Base-by-base conservation (phyloP, 805 yeast species). In the Yamadazyma insecticola region DNA sequence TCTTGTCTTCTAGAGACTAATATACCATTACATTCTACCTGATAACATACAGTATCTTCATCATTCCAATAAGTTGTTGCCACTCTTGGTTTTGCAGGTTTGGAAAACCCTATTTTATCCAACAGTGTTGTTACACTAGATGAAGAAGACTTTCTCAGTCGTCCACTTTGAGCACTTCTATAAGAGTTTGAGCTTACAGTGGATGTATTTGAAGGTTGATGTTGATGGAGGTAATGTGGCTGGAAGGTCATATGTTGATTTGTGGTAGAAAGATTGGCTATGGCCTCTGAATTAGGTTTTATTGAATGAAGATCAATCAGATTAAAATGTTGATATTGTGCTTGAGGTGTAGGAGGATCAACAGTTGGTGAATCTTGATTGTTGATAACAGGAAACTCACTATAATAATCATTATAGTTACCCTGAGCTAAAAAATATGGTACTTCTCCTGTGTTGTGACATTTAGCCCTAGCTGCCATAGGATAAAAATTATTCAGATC, bases 41-140 rank as follows among this genome's bases (percentile, higher is more conserved):
- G 68, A 37, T 58, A 62, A 33, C 67, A 61, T 1, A 52, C 35
- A 0, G 68, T 62, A 4, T 49, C 44, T 32, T 60, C 61, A 28
- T 58, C 62, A 21, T 53, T 63, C 68, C 68, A 62, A 30, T 30
- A 54, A 1, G 57, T 51, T 6, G 68, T 62, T 4, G 58, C 57
- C 9, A 61, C 45, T 28, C 53, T 44, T 5, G 68, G 68, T 29
- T 58, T 59, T 6, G 36, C 34, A n/a, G 19, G 30, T 9, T 35
- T 26, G 22, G n/a, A 26, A 3, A 8, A 12, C 19, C 12, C 21
- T 23, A 13, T 20, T 29, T 23, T 26, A 16, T 9, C 10, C 8
- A n/a, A n/a, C n/a, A 14, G 13, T 8, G 19, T 24, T 24, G 27
- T n/a, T 7, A 23, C 14, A n/a, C 13, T 23, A 12, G 7, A 13